A percentile compares a stretch with the other conserved stretches of the same genome.
These are phyloP conservation scores for Diplotaxis tenuifolia DNA, from an alignment of 345 rosid species.

Conservation along the genomic window DNA sequence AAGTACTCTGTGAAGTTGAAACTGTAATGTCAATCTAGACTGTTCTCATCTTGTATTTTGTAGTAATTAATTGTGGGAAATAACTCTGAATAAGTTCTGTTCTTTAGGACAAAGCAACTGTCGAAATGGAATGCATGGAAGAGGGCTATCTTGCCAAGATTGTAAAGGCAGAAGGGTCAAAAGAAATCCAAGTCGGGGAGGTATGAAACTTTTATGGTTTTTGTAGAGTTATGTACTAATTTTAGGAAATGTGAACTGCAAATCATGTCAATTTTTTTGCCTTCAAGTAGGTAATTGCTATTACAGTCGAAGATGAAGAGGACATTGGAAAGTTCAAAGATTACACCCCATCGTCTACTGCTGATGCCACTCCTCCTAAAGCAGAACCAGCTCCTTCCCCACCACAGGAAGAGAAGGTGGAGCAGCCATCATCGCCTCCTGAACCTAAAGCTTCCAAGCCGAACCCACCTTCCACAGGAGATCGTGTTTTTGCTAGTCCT, in stretches of 20 bases:
- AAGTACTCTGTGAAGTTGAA: constrained; percentile 99
- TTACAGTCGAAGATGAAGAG: constrained; percentile 93
- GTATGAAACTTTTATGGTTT: constrained; percentile 40
- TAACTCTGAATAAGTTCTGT: not conserved
- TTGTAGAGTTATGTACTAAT: constrained; percentile 8
- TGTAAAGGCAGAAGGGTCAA: constrained; percentile 73
- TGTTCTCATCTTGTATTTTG: not conserved
- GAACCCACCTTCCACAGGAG: constrained; percentile 50
- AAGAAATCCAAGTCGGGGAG: constrained; percentile 97
- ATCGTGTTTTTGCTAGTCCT: constrained; percentile 87
- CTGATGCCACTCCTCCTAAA: constrained; percentile 45
- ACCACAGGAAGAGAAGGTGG: constrained; percentile 56
- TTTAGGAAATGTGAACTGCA: constrained; percentile 3
- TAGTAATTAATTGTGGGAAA: not conserved
- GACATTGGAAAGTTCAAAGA: constrained; percentile 86
- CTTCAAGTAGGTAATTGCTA: constrained; percentile 63
- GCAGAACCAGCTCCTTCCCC: constrained; percentile 54
- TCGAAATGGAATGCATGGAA: constrained; percentile 99
- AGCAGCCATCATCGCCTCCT: constrained; percentile 52
- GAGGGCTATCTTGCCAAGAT: constrained; percentile 98
- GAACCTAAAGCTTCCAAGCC: constrained; percentile 64
- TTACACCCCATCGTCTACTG: constrained; percentile 63
- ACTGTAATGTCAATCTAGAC: constrained; percentile 52
- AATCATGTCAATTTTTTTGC: constrained; percentile 20
- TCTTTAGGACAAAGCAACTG: constrained; percentile 91